Percentiles rank a stretch among this genome's conserved stretches.
Evolutionary conservation across 768 basidiomycete species (phyloP).

Genomic region (Coprinopsis marcescibilis): DNA sequence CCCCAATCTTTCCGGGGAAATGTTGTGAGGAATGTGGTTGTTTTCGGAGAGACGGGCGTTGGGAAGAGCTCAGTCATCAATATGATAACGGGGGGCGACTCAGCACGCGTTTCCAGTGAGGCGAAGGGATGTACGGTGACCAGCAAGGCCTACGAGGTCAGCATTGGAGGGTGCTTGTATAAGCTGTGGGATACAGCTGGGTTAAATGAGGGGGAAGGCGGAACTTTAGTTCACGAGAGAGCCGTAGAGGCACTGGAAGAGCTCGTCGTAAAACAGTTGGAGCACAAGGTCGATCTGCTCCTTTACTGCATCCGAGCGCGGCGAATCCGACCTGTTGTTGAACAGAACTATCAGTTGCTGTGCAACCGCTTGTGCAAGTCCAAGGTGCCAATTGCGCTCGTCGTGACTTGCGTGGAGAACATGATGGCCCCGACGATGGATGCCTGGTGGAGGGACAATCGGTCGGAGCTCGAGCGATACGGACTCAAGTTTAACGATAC

Average conservation of each 20-base stretch:
- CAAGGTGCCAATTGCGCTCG: constrained; percentile 8
- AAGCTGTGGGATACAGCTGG: constrained; percentile 34
- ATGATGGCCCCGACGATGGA: no score
- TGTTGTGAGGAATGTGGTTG: constrained; percentile 29
- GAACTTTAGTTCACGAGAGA: constrained; percentile 12
- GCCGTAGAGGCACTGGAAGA: constrained; percentile 14
- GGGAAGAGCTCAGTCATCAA: constrained; percentile 27
- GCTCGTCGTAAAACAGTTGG: constrained; percentile 9
- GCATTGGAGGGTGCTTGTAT: constrained; percentile 18
- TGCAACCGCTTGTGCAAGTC: constrained; percentile 5
- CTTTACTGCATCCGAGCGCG: constrained; percentile 10
- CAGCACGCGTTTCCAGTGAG: constrained; percentile 26
- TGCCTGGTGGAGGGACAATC: no score
- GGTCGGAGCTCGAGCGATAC: no score
- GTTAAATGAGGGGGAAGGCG: constrained; percentile 28
- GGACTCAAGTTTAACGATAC: no score
- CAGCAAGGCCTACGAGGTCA: constrained; percentile 22
- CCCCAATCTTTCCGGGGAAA: no score
- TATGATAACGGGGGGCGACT: constrained; percentile 22
- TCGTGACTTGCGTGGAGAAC: constrained; percentile 9
- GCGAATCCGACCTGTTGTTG: constrained; percentile 10
- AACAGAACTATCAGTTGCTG: constrained; percentile 12
- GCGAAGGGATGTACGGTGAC: constrained; percentile 30
- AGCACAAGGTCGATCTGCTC: not conserved
- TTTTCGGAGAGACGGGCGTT: constrained; percentile 33